Conservation (phyloP, 768 basidiomycete genomes). For the Cantharellus cinnabarinus region DNA sequence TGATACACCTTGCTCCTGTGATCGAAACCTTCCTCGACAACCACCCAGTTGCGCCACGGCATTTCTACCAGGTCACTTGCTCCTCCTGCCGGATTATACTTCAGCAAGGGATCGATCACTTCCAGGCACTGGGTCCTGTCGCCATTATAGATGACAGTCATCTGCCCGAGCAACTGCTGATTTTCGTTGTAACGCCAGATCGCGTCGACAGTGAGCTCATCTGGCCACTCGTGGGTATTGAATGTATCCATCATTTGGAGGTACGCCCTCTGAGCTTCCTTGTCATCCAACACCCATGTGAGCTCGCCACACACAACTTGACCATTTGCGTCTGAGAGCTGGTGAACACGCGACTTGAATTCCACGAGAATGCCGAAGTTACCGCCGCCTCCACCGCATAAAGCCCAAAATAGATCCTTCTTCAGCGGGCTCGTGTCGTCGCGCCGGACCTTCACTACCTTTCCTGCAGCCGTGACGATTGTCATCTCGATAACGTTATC, state of each 20-base stretch:
- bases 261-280: background rate
- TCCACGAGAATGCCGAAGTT: background rate
- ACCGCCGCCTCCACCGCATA: slow-evolving; percentile 7
- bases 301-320: background rate
- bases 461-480: slow-evolving; percentile 5
- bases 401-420: slow-evolving; percentile 8
- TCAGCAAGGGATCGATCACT: background rate
- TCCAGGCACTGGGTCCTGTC: background rate
- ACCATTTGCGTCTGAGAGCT: background rate
- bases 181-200: background rate
- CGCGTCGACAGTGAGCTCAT: background rate
- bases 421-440: background rate
- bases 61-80: background rate
- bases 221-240: background rate
- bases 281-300: background rate
- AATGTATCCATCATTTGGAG: background rate
- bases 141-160: slow-evolving; percentile 1
- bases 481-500: slow-evolving; percentile 1
- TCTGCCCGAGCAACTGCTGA: background rate
- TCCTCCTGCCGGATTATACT: background rate
- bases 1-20: background rate
- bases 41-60: background rate
- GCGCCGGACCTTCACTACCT: background rate
- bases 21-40: background rate
- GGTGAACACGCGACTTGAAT: background rate